Evolutionary conservation across 2,329 filamentous ascomycete species (phyloP).

Genomic region (Aspergillus brunneoviolaceus): DNA sequence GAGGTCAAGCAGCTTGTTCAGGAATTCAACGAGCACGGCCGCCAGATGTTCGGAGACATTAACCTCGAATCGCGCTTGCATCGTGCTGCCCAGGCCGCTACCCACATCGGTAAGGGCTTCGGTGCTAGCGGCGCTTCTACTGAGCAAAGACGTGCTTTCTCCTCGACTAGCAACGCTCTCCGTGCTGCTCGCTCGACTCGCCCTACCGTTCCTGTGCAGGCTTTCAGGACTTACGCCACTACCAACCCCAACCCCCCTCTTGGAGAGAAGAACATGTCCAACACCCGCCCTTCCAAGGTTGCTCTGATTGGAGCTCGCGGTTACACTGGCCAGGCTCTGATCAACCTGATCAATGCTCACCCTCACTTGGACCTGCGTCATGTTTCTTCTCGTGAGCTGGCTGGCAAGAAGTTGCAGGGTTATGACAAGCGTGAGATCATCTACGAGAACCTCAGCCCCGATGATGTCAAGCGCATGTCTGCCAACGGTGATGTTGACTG

Average conservation of each 20-base stretch:
- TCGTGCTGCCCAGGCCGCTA: slow-evolving; percentile 70
- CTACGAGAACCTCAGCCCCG: slow-evolving; percentile 85
- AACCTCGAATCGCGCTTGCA: slow-evolving; percentile 86
- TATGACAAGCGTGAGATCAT: slow-evolving; percentile 89
- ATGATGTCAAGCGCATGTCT: slow-evolving; percentile 83
- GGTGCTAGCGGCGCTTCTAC: slow-evolving; percentile 47
- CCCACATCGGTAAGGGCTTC: slow-evolving; percentile 52
- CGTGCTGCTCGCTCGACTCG: slow-evolving; percentile 35
- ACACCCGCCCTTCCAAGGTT: slow-evolving; percentile 73
- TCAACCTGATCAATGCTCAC: slow-evolving; percentile 82
- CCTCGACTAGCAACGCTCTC: slow-evolving; percentile 53
- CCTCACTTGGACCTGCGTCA: slow-evolving; percentile 86
- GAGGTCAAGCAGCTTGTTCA: slow-evolving; percentile 81
- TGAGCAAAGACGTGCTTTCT: slow-evolving; percentile 68
- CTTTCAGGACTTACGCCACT: slow-evolving; percentile 42
- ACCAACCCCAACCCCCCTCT: slow-evolving; percentile 85
- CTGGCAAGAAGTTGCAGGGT: slow-evolving; percentile 79
- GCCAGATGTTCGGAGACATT: slow-evolving; percentile 83
- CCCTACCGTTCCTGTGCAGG: slow-evolving; percentile 30
- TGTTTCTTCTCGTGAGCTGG: slow-evolving; percentile 90
- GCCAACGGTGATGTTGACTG: slow-evolving; percentile 83
- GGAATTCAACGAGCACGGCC: slow-evolving; percentile 78
- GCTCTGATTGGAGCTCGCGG: slow-evolving; percentile 89
- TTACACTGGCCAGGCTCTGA: slow-evolving; percentile 89
- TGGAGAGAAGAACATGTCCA: slow-evolving; percentile 83